These are phyloP conservation scores for Coleophoma eucalyptorum DNA, from an alignment of 2,329 filamentous ascomycete genomes.

Conservation along the genomic window DNA sequence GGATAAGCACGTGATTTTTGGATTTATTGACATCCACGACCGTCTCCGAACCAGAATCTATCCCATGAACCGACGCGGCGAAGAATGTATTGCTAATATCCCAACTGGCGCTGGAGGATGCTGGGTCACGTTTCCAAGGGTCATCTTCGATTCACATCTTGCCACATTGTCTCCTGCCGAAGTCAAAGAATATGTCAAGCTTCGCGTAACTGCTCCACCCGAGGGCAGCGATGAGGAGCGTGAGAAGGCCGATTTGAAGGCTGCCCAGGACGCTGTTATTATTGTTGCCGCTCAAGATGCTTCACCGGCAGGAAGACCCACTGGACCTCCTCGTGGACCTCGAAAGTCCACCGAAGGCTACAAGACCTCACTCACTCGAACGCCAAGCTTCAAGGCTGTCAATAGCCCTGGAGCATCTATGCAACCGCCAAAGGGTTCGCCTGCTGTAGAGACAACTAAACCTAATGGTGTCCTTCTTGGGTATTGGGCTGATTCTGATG, in stretches of 20 bases:
- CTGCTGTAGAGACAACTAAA: constrained; percentile 12
- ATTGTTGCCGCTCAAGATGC: constrained; percentile 16
- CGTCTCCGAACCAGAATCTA: constrained; percentile 57
- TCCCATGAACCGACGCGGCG: constrained; percentile 42
- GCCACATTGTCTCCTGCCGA: constrained; percentile 51
- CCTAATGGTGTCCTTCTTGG: constrained; percentile 41
- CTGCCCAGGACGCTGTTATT: constrained; percentile 20
- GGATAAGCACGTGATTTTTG: constrained; percentile 55
- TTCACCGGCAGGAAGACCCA: constrained; percentile 12
- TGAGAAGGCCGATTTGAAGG: constrained; percentile 14
- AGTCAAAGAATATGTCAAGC: constrained; percentile 59
- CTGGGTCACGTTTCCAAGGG: constrained; percentile 60
- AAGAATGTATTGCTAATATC: constrained; percentile 37
- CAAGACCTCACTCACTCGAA: constrained; percentile 6
- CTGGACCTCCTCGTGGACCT: constrained; percentile 14
- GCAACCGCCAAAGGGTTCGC: constrained; percentile 19
- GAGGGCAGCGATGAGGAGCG: constrained; percentile 15
- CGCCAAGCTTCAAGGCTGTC: constrained; percentile 21
- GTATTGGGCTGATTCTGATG: constrained; percentile 53
- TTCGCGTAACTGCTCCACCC: constrained; percentile 36
- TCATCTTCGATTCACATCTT: constrained; percentile 55
- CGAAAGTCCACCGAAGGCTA: constrained; percentile 17
- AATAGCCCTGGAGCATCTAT: constrained; percentile 14
- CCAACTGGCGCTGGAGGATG: constrained; percentile 58
- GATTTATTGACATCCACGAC: constrained; percentile 59